Percentiles rank a stretch among this genome's conserved stretches.
Conservation (phyloP, 352 stramenopile genomes). For the Halophytophthora batemanensis region DNA sequence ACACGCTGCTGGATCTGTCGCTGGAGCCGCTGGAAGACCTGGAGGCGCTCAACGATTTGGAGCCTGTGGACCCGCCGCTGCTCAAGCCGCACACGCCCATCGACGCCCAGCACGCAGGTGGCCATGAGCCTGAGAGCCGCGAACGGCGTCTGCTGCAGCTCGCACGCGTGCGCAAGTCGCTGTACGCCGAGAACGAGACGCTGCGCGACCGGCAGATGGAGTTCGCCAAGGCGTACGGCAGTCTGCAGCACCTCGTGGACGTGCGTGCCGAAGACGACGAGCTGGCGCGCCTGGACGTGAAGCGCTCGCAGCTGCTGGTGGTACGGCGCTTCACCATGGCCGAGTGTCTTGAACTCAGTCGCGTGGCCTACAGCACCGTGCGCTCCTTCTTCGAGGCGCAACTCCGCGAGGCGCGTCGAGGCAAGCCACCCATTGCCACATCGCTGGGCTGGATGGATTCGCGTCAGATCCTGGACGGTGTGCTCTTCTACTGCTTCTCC, state of each 20-base stretch:
- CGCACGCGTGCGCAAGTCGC: constrained; percentile 26
- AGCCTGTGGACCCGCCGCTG: constrained; percentile 18
- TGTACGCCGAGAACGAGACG: constrained; percentile 48
- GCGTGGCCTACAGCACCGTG: constrained; percentile 34
- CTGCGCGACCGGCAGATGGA: constrained; percentile 31
- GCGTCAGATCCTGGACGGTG: constrained; percentile 19
- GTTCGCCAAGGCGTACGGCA: constrained; percentile 43
- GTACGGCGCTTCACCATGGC: constrained; percentile 34
- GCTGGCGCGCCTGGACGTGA: constrained; percentile 11
- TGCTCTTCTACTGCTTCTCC: constrained; percentile 38
- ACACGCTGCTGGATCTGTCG: constrained; percentile 21
- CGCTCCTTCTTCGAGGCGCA: constrained; percentile 35
- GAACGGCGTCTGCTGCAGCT: constrained; percentile 30
- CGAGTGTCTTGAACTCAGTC: constrained; percentile 42
- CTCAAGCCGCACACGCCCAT: constrained; percentile 6
- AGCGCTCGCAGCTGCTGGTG: constrained; percentile 31
- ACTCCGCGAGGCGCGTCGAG: constrained; percentile 31
- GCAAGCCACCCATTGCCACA: constrained; percentile 26
- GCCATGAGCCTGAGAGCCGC: constrained; percentile 5
- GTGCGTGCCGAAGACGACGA: constrained; percentile 27
- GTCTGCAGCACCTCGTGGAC: constrained; percentile 44
- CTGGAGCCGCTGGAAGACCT: constrained; percentile 23
- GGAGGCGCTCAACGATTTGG: constrained; percentile 12
- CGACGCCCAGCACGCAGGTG: neutral
- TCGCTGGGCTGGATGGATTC: constrained; percentile 45